Evolutionary conservation across 345 rosid species (phyloP), one percentile per base, ranked within the genome.

Genomic region (Rhizophora mangle): DNA sequence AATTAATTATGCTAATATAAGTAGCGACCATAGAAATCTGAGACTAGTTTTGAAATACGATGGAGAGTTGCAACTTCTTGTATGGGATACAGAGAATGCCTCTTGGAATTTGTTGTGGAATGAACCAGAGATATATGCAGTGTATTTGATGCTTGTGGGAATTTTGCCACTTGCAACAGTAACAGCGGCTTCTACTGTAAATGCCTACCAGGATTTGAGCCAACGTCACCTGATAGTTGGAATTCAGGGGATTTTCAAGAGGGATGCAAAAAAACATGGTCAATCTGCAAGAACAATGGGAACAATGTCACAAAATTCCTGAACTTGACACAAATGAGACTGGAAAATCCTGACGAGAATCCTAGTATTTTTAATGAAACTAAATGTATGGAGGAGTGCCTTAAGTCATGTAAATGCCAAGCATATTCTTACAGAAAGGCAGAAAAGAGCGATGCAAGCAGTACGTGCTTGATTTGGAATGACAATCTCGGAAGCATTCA

Each of bases 381-480:
- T 3, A 68, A 10, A 0, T 84, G 87, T 47, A 67, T 0, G 54
- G 18, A 5, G 0, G 1, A 3, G 30, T 86, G 89, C 72, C 74
- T 71, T 11, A n/a, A 7, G 3, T 13, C 49, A 13, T 67, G 81
- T 24, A 2, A 31, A 0, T 86, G 90, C 62, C 69, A 65, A 58
- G 86, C 85, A 1, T 84, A 74, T 69, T 80, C 82, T 0, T 78
- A 43, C 29, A 1, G 0, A 16, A 66, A 67, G 34, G 27, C 20
- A 5, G 20, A 10, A 26, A 21, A 0, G 31, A 3, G 3, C 37
- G n/a, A 55, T 16, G 39, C 0, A 15, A 6, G 1, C 1, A 58
- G 1, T 1, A 58, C 69, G 3, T 91, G 96, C 81, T 86, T 78
- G 85, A 85, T 87, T 75, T 91, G 96, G 93, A 39, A 66, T 0